Conservation (phyloP, 1,139 yeast genomes). For the Diutina mesorugosa region DNA sequence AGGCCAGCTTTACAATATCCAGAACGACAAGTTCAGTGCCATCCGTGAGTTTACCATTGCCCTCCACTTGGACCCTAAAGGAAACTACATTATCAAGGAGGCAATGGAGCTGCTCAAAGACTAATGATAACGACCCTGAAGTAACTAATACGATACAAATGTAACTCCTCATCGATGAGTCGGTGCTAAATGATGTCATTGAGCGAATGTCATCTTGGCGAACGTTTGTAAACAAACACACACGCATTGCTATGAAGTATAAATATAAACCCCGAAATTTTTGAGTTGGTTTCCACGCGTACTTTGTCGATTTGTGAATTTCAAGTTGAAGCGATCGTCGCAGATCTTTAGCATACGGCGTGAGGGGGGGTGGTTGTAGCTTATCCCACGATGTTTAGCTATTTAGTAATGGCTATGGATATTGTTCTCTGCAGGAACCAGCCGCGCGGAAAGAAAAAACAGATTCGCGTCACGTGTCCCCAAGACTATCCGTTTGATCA, state of each 20-base stretch:
- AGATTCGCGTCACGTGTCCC: neutral
- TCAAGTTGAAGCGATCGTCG: too few species aligned
- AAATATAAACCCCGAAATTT: too few species aligned
- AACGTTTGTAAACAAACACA: too few species aligned
- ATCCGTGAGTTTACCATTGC: constrained; percentile 83
- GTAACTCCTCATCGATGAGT: too few species aligned
- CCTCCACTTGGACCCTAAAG: constrained; percentile 85
- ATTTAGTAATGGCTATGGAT: neutral
- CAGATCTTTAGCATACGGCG: neutral
- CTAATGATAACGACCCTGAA: neutral
- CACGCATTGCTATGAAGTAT: too few species aligned
- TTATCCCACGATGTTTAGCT: neutral
- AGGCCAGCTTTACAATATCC: constrained; percentile 75
- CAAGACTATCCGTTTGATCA: neutral
- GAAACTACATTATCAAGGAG: constrained; percentile 74
- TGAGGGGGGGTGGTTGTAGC: neutral
- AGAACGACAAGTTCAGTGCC: constrained; percentile 66
- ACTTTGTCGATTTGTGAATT: too few species aligned
- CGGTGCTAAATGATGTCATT: too few species aligned
- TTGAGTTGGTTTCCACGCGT: too few species aligned
- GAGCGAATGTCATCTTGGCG: too few species aligned
- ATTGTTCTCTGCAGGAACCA: neutral
- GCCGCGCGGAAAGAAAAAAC: neutral
- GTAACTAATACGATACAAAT: neutral
- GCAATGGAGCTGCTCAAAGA: constrained; percentile 44